Base-by-base conservation (phyloP, 768 basidiomycete genomes). In the Chalciporus sphaerocephalus region DNA sequence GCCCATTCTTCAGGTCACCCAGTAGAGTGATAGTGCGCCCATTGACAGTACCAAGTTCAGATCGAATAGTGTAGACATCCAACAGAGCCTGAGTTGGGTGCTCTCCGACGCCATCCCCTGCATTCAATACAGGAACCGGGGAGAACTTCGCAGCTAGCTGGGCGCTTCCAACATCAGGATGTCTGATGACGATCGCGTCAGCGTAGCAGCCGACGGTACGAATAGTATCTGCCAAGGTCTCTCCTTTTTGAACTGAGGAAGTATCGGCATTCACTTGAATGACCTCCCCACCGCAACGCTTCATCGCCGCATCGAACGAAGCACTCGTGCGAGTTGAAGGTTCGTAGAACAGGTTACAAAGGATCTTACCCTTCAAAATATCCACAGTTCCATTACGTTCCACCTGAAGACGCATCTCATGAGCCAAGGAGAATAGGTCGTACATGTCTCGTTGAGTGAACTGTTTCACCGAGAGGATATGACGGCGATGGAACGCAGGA, bases 291-390 rank as follows among this genome's bases (percentile, higher is more conserved):
- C 96, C 96, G 58, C 92, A 92, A 40, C 96, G 82, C 66, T 96
- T 95, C 96, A 98, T 99, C 10, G 96, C 96, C 2, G 95, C 87
- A 62, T 99, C 95, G 58, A 99, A 99, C 8, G 95, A 97, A 4
- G 87, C 78, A 51, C 90, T 92, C 3, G 96, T 99, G 25, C 96
- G 79, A 3, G 96, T 99, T 3, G 93, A 96, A 1, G 95, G 90
- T 64, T 99, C 96, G 65, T 92, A 99, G 76, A 99, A 99, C 28
- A 94, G 64, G 17, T 84, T 93, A 61, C 87, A 92, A 6, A 99
- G 77, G 1, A 99, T 85, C 49, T 86, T 89, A 28, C 95, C 95
- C 52, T 85, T 88, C 36, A 98, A 74, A 47, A 96, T 81, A 54
- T 98, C 92, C 45, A 97, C 74, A 1, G 79, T 77, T 2, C 93